Evolutionary conservation across 176 grass and related monocot species (phyloP).

Genomic region (Musa troglodytarum): DNA sequence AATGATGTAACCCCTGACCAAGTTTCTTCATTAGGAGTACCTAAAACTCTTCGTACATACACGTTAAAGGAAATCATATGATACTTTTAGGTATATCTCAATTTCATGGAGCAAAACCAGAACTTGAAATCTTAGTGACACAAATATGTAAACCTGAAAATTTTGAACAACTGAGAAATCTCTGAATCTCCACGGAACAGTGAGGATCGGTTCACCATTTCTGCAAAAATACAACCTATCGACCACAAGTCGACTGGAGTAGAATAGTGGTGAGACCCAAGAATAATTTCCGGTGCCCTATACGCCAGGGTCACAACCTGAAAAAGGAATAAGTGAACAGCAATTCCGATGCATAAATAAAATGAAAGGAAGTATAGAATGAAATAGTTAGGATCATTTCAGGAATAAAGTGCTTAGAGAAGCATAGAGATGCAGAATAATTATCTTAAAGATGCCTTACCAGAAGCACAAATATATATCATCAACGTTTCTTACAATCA

Average conservation of each 20-base stretch:
- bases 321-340: background rate
- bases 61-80: slow-evolving; percentile 6
- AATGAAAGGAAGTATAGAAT: background rate
- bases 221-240: slow-evolving; percentile 90
- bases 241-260: slow-evolving; percentile 51
- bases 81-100: background rate
- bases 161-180: slow-evolving; percentile 86
- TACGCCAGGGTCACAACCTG: slow-evolving; percentile 13
- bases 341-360: background rate
- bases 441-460: background rate
- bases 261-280: slow-evolving; percentile 1
- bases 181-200: slow-evolving; percentile 89
- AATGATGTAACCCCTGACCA: slow-evolving; percentile 78
- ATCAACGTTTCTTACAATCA: background rate
- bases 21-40: slow-evolving; percentile 68
- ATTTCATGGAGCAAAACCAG: background rate
- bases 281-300: slow-evolving; percentile 10
- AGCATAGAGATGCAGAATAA: background rate
- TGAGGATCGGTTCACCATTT: slow-evolving; percentile 74
- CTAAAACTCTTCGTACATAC: slow-evolving; percentile 41
- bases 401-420: too few relatives aligned
- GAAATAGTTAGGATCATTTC: background rate
- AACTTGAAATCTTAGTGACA: background rate
- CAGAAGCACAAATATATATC: background rate
- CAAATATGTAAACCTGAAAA: slow-evolving; percentile 61